phyloP scores from a whole-genome alignment of 495 filamentous ascomycete species.

The Aspergillus carlsbadensis region DNA sequence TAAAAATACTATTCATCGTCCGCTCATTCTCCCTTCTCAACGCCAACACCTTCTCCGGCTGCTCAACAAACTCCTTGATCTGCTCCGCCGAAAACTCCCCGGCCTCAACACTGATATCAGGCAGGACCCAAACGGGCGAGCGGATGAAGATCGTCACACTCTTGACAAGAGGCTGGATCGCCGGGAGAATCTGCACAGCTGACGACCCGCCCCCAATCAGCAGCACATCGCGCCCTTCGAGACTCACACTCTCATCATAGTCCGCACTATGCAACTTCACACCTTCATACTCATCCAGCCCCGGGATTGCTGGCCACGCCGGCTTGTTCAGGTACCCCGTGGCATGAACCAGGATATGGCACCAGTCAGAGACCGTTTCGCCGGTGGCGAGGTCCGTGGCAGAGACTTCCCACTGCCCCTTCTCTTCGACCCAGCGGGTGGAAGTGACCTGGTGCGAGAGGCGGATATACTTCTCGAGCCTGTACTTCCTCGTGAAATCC shows the following conservation, averaged over 20 bases:
- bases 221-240: constrained; percentile 48
- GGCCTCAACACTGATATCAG: too few relatives aligned
- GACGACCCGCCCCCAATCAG: constrained; percentile 36
- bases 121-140: not conserved
- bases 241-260: constrained; percentile 38
- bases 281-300: constrained; percentile 44
- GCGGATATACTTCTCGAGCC: constrained; percentile 26
- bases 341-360: constrained; percentile 47
- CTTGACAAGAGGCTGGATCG: not conserved
- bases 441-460: constrained; percentile 19
- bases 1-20: too few relatives aligned
- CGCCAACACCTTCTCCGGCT: too few relatives aligned
- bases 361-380: not conserved
- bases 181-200: not conserved
- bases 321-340: constrained; percentile 50
- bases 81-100: too few relatives aligned
- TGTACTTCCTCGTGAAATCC: constrained; percentile 32
- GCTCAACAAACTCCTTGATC: too few relatives aligned
- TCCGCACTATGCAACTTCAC: constrained; percentile 44
- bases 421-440: constrained; percentile 26
- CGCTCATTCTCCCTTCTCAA: too few relatives aligned
- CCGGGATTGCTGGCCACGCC: constrained; percentile 49
- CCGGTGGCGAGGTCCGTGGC: too few relatives aligned
- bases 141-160: not conserved
- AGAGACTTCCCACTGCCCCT: too few relatives aligned